Conservation (phyloP, 2,329 filamentous ascomycete genomes). For the Ceratocystis albifundus region DNA sequence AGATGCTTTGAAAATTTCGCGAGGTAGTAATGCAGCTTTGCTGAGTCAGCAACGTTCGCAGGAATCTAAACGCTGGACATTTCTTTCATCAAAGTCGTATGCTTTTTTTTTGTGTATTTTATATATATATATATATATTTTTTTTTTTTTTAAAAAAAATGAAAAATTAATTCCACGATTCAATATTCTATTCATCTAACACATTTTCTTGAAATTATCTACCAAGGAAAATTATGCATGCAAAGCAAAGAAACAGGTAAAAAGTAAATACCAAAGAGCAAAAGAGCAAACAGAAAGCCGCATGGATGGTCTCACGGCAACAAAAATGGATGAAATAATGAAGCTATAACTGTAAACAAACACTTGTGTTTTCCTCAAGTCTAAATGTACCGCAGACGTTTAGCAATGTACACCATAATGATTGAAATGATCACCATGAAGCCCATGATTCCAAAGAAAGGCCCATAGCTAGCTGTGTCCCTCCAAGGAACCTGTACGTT, state of each 20-base stretch:
- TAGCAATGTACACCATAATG: conserved; percentile 37
- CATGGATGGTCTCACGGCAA: not conserved
- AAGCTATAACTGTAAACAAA: not conserved
- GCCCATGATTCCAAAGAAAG: conserved; percentile 42
- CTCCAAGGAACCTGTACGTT: conserved; percentile 64
- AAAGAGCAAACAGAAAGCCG: not conserved
- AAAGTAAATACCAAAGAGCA: conserved; percentile 8
- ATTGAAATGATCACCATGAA: conserved; percentile 44
- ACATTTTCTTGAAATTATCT: not conserved
- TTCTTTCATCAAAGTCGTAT: not conserved
- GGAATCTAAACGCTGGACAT: not conserved
- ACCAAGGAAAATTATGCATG: not conserved
- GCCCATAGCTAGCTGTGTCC: conserved; percentile 40
- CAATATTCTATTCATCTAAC: not conserved
- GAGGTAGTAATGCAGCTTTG: not conserved
- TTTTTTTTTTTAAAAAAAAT: too few species aligned
- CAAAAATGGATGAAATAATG: too few species aligned
- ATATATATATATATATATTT: too few species aligned
- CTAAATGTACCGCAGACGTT: conserved; percentile 39
- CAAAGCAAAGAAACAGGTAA: not conserved
- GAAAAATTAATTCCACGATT: not conserved
- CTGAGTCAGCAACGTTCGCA: conserved; percentile 8
- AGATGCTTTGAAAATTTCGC: conserved; percentile 11
- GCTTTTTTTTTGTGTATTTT: too few species aligned
- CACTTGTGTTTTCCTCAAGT: not conserved